Conservation (phyloP, 441 rosid species). For the Gossypium gossypioides region DNA sequence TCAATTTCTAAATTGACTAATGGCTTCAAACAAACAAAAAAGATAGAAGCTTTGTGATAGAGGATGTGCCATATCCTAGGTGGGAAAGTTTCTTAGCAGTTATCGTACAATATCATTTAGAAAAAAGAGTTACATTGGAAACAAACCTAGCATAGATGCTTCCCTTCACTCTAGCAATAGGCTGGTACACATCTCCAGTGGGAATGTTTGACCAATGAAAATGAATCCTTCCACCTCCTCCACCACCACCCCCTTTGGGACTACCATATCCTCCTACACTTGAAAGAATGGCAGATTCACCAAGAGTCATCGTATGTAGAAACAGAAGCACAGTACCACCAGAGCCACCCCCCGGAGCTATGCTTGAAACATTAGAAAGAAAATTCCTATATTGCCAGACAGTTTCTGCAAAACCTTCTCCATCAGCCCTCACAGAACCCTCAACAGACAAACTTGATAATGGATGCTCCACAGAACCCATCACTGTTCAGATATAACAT, state of each 20-base stretch:
- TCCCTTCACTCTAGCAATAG: slow-evolving; percentile 85
- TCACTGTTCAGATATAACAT: slow-evolving; percentile 45
- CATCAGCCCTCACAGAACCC: slow-evolving; percentile 81
- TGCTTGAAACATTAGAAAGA: slow-evolving; percentile 23
- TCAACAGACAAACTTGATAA: slow-evolving; percentile 65
- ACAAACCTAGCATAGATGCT: slow-evolving; percentile 44
- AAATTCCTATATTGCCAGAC: slow-evolving; percentile 19
- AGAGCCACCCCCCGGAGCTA: slow-evolving; percentile 92
- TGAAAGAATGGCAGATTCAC: slow-evolving; percentile 67
- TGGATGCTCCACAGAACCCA: slow-evolving; percentile 96
- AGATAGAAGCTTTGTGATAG: not conserved
- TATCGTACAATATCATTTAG: not conserved
- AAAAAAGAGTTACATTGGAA: slow-evolving; percentile 13
- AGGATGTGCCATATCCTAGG: not conserved
- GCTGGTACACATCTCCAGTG: slow-evolving; percentile 97
- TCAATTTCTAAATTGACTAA: not conserved
- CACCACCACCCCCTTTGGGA: slow-evolving; percentile 82
- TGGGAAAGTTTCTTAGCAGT: not conserved
- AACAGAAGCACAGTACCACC: slow-evolving; percentile 92
- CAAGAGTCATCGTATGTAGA: slow-evolving; percentile 51
- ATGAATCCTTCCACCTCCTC: slow-evolving; percentile 99
- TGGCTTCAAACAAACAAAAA: not conserved
- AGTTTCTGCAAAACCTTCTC: slow-evolving; percentile 50
- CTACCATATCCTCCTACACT: slow-evolving; percentile 87
- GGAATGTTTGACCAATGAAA: slow-evolving; percentile 98